Evolutionary conservation across 2,329 filamentous ascomycete species (phyloP), one percentile per base, ranked within the genome.

Genomic region (Stachybotrys chartarum): DNA sequence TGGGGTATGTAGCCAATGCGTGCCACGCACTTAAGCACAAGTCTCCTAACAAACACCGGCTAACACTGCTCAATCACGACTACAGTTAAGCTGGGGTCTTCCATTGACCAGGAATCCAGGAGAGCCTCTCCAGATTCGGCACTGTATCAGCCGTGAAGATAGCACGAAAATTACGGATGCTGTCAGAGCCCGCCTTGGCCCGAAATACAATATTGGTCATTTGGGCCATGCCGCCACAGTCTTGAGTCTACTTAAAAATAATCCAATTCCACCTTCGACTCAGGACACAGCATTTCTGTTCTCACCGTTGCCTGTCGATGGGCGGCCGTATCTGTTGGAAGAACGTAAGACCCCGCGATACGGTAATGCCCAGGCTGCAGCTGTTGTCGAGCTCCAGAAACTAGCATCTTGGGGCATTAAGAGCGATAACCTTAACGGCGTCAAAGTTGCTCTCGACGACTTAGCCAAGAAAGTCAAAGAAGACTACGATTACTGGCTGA

Each of bases 51-150:
- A n/a, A n/a, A n/a, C n/a, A 14, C 12, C 30, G 3, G 39, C 51
- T 53, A 47, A 53, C 42, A 52, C 24, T 14, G 3, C 45, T 8
- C n/a, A 32, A 8, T 51, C n/a, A n/a, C 32, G 17, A 32, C 24
- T 53, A 31, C 45, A 53, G 51, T 45, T 32, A 16, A 53, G 51
- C 39, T 53, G 51, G 51, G 51, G 51, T 53, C 39, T 53, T n/a
- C 39, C 39, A 32, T 35, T 53, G 12, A 53, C 39, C 17, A 45
- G 30, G 39, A 53, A 45, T 7, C 39, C 12, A 30, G 51, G 51
- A 45, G n/a, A 24, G 5, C 35, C 51, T n/a, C 17, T 45, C 17
- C 39, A 53, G 39, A 24, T 46, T n/a, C 51, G 51, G 6, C 24
- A 47, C 51, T 16, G 24, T 42, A 14, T 53, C 4, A 47, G 39